Base-by-base conservation (phyloP, 2,329 filamentous ascomycete genomes). In the Xylaria sp. region DNA sequence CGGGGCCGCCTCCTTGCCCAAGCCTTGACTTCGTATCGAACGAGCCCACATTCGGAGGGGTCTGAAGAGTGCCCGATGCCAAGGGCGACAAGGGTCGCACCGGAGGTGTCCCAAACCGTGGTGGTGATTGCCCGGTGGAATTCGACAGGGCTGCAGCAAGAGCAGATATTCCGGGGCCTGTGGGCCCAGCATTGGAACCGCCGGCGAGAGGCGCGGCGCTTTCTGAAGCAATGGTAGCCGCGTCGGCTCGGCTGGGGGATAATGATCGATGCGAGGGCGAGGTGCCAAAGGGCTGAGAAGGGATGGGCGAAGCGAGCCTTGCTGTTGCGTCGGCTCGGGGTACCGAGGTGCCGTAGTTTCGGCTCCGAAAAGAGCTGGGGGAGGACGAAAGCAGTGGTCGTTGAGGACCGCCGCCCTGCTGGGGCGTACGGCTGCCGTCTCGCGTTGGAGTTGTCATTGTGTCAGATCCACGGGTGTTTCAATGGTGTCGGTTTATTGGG, bases 61-160 rank as follows among this genome's bases (percentile, higher is more conserved):
- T 87, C 13, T 79, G 79, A 69, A 81, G 77, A 67, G 85, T 76
- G 69, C 84, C 75, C 65, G 84, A 80, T 57, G 83, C 80, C 30
- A 82, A 80, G 45, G 90, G 91, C 53, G 91, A 92, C 50, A 84
- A 81, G 46, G 89, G 79, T 65, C 88, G 82, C 34, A 83, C 83
- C 10, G 89, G 86, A 59, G 89, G 89, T 2, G 89, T 92, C 57
- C 90, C 91, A 72, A 91, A 89, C 53, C 89, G 86, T 45, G 91
- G 89, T 20, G 92, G 91, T 30, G 90, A 90, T 57, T 87, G 87
- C 69, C 90, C 91, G 43, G 91, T 82, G 12, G 90, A 92, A 73
- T 91, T 90, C 68, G 92, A 92, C 70, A 97, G 83, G n/a, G 93
- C 95, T 30, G 93, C 92, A 41, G 95, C 94, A 63, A 98, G 87